Conservation (phyloP, 2,329 filamentous ascomycete genomes). For the Teratosphaeria destructans region DNA sequence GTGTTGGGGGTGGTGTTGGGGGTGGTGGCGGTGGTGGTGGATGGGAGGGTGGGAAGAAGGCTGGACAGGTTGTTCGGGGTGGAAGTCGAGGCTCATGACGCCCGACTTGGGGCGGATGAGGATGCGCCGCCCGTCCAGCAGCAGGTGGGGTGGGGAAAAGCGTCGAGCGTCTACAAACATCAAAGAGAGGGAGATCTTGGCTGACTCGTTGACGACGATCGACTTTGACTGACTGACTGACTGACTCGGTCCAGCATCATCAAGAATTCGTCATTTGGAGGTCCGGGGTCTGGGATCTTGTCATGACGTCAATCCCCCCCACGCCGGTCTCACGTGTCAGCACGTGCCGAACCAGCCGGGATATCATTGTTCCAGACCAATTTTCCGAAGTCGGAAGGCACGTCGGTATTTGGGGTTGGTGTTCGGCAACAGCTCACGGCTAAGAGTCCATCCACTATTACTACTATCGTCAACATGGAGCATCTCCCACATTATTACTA, state of each 20-base stretch:
- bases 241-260: too few relatives aligned
- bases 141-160: background rate
- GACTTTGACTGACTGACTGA: background rate
- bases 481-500: background rate
- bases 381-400: background rate
- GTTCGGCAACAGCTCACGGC: conserved; percentile 3
- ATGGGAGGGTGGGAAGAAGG: too few relatives aligned
- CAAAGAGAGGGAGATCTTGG: background rate
- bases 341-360: background rate
- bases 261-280: too few relatives aligned
- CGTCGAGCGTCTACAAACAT: background rate
- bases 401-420: background rate
- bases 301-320: background rate
- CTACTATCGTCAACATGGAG: background rate
- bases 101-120: conserved; percentile 3
- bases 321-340: background rate
- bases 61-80: background rate
- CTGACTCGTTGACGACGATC: too few relatives aligned
- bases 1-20: background rate
- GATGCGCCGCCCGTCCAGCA: background rate
- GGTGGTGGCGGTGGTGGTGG: too few relatives aligned
- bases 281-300: background rate
- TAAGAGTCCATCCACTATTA: conserved; percentile 1
- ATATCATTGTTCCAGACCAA: background rate
- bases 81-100: conserved; percentile 2